Conservation (phyloP, 2,329 filamentous ascomycete species). For the Penicillium brevicompactum region DNA sequence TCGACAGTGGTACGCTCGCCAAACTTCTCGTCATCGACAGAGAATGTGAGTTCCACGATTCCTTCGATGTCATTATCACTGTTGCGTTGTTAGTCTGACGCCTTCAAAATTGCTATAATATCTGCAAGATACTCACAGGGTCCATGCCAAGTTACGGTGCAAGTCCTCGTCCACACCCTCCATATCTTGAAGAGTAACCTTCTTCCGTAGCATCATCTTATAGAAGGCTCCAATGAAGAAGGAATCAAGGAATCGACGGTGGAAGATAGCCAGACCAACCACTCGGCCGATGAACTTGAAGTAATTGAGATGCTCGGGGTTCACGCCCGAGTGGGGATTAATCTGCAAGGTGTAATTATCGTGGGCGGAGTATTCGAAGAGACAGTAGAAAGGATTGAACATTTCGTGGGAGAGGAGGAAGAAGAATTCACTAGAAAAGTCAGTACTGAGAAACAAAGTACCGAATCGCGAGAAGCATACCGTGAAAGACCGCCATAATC, state of each 20-base stretch:
- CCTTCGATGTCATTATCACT: constrained; percentile 94
- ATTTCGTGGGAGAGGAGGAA: constrained; percentile 99
- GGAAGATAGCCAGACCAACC: constrained; percentile 96
- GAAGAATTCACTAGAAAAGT: constrained; percentile 80
- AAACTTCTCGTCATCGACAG: constrained; percentile 95
- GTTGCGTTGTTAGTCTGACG: constrained; percentile 21
- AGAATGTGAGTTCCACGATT: constrained; percentile 93
- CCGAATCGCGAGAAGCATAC: constrained; percentile 42
- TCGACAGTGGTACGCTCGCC: constrained; percentile 93
- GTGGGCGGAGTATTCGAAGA: constrained; percentile 99
- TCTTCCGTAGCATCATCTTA: constrained; percentile 98
- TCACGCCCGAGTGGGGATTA: constrained; percentile 98
- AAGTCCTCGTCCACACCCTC: constrained; percentile 98
- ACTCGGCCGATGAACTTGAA: constrained; percentile 99
- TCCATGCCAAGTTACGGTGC: constrained; percentile 95
- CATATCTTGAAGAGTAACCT: constrained; percentile 91
- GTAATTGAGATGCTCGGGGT: constrained; percentile 98
- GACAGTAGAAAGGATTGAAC: constrained; percentile 99
- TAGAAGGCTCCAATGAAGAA: constrained; percentile 99
- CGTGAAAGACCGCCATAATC: constrained; percentile 95
- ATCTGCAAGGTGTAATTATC: constrained; percentile 99
- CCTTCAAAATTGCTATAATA: neutral
- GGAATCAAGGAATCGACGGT: constrained; percentile 92
- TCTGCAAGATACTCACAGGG: constrained; percentile 58
- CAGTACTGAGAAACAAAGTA: constrained; percentile 19